phyloP scores from a whole-genome alignment of 1,284 basidiomycete genomes.

The Apiotrichum veenhuisii region DNA sequence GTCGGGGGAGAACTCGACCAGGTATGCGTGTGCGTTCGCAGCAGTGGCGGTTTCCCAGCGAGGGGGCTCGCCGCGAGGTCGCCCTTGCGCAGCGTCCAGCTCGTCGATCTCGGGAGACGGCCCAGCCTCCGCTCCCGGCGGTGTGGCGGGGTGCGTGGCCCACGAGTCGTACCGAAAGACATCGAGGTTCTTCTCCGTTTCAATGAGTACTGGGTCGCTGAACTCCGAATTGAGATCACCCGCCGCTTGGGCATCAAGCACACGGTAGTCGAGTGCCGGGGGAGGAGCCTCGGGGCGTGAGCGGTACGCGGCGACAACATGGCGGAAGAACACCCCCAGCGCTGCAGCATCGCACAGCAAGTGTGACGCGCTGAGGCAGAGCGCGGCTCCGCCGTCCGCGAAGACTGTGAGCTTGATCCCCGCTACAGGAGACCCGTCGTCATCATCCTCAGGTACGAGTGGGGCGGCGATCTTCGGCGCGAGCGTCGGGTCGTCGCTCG shows the following conservation, averaged over 20 bases:
- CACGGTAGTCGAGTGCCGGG: not conserved
- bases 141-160: not conserved
- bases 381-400: slow-evolving; percentile 2
- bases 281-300: not conserved
- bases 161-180: slow-evolving; percentile 19
- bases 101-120: not conserved
- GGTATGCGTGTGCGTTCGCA: slow-evolving; percentile 40
- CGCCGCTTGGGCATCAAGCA: not conserved
- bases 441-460: not conserved
- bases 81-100: slow-evolving; percentile 17
- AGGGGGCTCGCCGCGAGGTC: slow-evolving; percentile 36
- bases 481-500: slow-evolving; percentile 4
- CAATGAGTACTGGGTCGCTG: not conserved
- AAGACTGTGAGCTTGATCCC: slow-evolving; percentile 14
- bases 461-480: slow-evolving; percentile 1
- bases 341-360: slow-evolving; percentile 9
- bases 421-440: not conserved
- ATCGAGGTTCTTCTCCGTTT: slow-evolving; percentile 6
- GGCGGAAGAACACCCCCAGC: slow-evolving; percentile 2
- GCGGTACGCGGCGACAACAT: not conserved
- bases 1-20: slow-evolving; percentile 46
- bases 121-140: not conserved
- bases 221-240: slow-evolving; percentile 6
- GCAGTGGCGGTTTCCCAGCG: slow-evolving; percentile 49
- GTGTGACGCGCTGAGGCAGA: slow-evolving; percentile 5